These are phyloP conservation scores for Penicillium sp. DNA, from an alignment of 2,329 filamentous ascomycete species.

Conservation along the genomic window DNA sequence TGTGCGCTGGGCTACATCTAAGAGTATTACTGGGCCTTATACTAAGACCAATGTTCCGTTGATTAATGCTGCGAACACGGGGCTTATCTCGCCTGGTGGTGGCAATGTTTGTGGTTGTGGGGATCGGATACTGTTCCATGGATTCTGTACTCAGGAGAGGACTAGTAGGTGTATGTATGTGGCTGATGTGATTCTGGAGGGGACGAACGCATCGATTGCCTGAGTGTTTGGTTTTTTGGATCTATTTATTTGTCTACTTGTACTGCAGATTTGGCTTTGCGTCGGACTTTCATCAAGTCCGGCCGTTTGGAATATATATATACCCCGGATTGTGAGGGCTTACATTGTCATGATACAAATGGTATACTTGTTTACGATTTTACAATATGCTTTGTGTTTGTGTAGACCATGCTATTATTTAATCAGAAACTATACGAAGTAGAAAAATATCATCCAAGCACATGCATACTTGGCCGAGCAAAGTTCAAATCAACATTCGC, in stretches of 20 bases:
- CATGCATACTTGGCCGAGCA: neutral
- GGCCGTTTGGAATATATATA: slow-evolving; percentile 1
- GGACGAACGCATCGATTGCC: slow-evolving; percentile 15
- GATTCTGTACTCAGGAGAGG: slow-evolving; percentile 25
- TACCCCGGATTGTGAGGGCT: neutral
- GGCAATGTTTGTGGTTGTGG: slow-evolving; percentile 33
- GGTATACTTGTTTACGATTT: neutral
- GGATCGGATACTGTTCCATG: slow-evolving; percentile 35
- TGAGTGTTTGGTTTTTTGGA: neutral
- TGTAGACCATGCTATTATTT: neutral
- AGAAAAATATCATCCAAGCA: too few species aligned
- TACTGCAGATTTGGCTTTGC: neutral
- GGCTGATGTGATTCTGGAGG: slow-evolving; percentile 26
- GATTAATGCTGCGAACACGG: slow-evolving; percentile 33
- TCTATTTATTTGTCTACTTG: rapidly evolving
- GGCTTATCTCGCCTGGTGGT: slow-evolving; percentile 33
- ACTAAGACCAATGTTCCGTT: slow-evolving; percentile 35
- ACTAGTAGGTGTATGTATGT: slow-evolving; percentile 31
- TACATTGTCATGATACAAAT: neutral
- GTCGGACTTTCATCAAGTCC: neutral
- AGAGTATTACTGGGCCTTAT: slow-evolving; percentile 38
- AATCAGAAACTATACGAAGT: too few species aligned
- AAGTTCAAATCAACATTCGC: neutral
- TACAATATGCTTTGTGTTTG: too few species aligned
- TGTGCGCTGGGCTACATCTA: slow-evolving; percentile 57